Evolutionary conservation across 441 rosid species (phyloP), one percentile per base, ranked within the genome.

Genomic region (Brassica hybrid): DNA sequence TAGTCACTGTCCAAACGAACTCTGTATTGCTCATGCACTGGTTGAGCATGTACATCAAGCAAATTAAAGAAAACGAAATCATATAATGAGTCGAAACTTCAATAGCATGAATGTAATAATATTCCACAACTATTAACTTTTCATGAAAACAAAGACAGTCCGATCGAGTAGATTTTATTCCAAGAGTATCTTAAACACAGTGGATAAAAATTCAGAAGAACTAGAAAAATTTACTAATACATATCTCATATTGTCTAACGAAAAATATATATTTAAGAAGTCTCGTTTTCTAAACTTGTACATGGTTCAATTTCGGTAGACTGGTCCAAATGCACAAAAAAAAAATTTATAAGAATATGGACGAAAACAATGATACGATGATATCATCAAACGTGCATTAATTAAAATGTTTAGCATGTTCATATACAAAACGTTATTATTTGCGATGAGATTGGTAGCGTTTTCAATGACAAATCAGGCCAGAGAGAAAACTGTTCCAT

Each of bases 1-100:
- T 63, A 19, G 67, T 16, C n/a, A 75, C 27, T 11, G 73, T 75
- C 62, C 41, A 68, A 36, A 14, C 19, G 2, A 67, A 66, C 66
- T 56, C 19, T 43, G 48, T 41, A 17, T 59, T 58, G 19, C 2
- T 66, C 50, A 66, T 38, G 66, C 45, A 41, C n/a, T 38, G 12
- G 34, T 17, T 41, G 48, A 5, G 21, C 67, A 74, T 57, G 13
- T 56, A 13, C 56, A 5, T 41, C 10, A 23, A 59, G 59, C 19
- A 66, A 12, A 6, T n/a, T 36, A 36, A 36, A 36, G 11, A 36
- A 36, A n/a, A n/a, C n/a, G n/a, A 0, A 25, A 11, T 57, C 16
- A 6, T 65, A 11, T 65, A 21, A 38, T 74, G 77, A 58, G 17
- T 58, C 19, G 11, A 17, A 41, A 3, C 2, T 16, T 38, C 23